phyloP scores from a whole-genome alignment of 2,329 filamentous ascomycete genomes.

The Botrytis tulipae region DNA sequence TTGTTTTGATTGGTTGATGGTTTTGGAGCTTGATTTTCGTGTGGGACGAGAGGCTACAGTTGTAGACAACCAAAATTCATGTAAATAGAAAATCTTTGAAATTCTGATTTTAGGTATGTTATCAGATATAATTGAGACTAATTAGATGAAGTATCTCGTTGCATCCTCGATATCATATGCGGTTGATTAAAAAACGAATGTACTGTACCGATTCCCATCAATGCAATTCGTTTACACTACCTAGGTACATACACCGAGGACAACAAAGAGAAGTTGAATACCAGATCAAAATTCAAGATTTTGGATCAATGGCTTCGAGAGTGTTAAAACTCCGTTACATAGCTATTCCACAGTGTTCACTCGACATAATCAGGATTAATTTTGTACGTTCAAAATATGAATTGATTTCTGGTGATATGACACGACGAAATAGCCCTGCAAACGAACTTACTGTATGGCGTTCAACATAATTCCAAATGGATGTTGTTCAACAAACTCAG shows the following conservation, averaged over 20 bases:
- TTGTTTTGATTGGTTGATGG: slow-evolving; percentile 19
- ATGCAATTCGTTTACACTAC: not conserved
- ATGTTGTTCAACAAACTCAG: not conserved
- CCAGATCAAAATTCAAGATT: not conserved
- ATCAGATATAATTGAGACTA: not conserved
- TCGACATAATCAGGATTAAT: not conserved
- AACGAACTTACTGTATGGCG: not conserved
- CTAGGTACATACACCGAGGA: not conserved
- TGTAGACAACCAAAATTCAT: not conserved
- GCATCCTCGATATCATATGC: not conserved
- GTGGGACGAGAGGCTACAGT: not conserved
- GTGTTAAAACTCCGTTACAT: not conserved
- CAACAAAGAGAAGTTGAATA: not conserved
- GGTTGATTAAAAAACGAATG: not conserved
- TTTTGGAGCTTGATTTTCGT: slow-evolving; percentile 16
- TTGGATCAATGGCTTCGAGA: not conserved
- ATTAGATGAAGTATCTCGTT: not conserved
- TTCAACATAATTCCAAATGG: not conserved
- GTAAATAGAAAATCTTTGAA: not conserved
- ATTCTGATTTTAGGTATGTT: too few species aligned
- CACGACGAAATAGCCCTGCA: not conserved
- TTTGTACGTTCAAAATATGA: not conserved
- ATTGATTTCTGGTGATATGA: not conserved
- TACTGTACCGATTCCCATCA: not conserved
- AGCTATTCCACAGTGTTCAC: not conserved